Base-by-base conservation (phyloP, 352 stramenopile species). In the Globisporangium alternatum region DNA sequence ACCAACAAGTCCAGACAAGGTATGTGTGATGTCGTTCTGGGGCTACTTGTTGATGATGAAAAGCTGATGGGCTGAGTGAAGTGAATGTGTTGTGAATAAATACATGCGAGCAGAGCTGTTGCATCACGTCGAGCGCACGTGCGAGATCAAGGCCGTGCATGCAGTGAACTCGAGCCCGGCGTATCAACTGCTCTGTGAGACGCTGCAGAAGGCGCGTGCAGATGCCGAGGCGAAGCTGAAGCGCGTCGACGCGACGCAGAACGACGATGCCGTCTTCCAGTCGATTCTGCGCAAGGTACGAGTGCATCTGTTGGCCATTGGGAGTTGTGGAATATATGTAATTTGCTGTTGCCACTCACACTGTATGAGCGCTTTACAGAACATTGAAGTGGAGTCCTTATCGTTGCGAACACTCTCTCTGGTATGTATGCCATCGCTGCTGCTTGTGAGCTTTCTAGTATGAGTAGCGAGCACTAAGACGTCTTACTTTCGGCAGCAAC, bases 101-200 rank as follows among this genome's bases (percentile, higher is more conserved):
- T 39, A 12, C 8, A 39, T 39, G 10, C 33, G 33, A 39, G 33
- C 47, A 83, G 83, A 92, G 47, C 71, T 92, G 48, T 64, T 90
- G 59, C 71, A 77, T 30, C 70, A 84, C 17, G 78, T 92, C 48
- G 81, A 92, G 62, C 74, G 69, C 37, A 71, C 75, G 47, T 92
- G 83, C 31, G 83, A 92, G 57, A 70, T 74, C 51, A 84, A 83
- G 54, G 83, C 83, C 25, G 72, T 79, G 61, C 62, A 75, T 33
- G 73, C 76, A 1, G 80, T 92, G 28, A 83, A 69, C 13, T 67
- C 68, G n/a, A 89, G 80, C 39, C 61, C 60, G 2, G 81, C 83
- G 39, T 90, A 92, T 60, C 71, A 81, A 33, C n/a, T 60, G 59
- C 70, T 92, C 41, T 90, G 79, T 28, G 65, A 80, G 45, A 90